Evolutionary conservation across 768 basidiomycete species (phyloP).

Genomic region (Fibroporia radiculosa): DNA sequence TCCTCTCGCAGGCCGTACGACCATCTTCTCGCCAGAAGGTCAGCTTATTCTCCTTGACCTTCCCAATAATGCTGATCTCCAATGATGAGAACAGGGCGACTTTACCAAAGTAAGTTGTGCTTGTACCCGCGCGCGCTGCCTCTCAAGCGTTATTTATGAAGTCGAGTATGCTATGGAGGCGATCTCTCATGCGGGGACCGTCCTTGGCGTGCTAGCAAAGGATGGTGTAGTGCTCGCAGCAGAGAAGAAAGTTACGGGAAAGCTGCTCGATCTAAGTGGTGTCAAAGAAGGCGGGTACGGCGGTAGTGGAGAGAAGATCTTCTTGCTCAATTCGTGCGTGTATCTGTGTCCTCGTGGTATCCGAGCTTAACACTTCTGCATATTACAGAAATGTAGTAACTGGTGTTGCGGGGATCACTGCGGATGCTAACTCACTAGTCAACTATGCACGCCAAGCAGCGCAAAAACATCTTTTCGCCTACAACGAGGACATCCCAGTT

Average conservation of each 20-base stretch:
- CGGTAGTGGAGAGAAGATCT: conserved; percentile 98
- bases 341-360: background rate
- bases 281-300: conserved; percentile 87
- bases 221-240: conserved; percentile 90
- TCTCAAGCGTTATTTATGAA: conserved; percentile 22
- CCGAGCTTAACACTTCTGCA: background rate
- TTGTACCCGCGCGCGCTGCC: background rate
- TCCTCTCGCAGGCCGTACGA: conserved; percentile 71
- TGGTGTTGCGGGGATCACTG: conserved; percentile 92
- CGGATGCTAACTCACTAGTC: conserved; percentile 95
- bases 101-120: conserved; percentile 81
- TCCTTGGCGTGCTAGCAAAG: conserved; percentile 85
- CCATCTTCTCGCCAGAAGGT: conserved; percentile 99
- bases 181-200: conserved; percentile 92
- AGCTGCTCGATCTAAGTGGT: conserved; percentile 85
- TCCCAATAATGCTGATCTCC: background rate
- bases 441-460: conserved; percentile 90
- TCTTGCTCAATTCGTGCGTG: conserved; percentile 81
- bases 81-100: conserved; percentile 55
- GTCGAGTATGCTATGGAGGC: conserved; percentile 99
- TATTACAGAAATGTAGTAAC: conserved; percentile 80
- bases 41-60: conserved; percentile 8
- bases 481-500: conserved; percentile 97
- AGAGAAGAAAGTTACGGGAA: conserved; percentile 98
- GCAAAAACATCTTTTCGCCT: conserved; percentile 79